Conservation (phyloP, 228 moss, liverwort and hornwort species). For the Sphagnum magellanicum region DNA sequence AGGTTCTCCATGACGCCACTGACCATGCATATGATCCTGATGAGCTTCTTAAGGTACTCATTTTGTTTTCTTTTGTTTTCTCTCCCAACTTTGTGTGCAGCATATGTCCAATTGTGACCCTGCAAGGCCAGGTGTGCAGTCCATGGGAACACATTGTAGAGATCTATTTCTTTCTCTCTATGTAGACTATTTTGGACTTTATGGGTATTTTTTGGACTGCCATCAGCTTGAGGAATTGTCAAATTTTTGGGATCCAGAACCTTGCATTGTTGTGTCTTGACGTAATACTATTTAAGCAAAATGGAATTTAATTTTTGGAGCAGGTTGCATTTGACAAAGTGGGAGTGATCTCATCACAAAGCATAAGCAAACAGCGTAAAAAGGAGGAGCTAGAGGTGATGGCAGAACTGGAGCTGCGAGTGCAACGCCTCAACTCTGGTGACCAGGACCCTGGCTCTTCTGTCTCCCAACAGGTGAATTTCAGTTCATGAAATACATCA, state of each 20-base stretch:
- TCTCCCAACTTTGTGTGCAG: neutral
- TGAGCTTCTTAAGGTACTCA: slow-evolving; percentile 65
- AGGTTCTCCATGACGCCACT: slow-evolving; percentile 73
- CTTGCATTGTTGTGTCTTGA: too few relatives aligned
- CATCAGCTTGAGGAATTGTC: too few relatives aligned
- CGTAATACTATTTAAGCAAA: too few relatives aligned
- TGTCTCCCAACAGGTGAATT: slow-evolving; percentile 9
- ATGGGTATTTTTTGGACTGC: too few relatives aligned
- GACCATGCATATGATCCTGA: slow-evolving; percentile 82
- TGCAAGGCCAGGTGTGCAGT: neutral
- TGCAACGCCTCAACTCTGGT: slow-evolving; percentile 50
- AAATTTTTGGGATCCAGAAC: too few relatives aligned
- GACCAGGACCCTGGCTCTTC: slow-evolving; percentile 33
- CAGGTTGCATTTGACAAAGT: slow-evolving; percentile 93
- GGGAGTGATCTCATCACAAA: slow-evolving; percentile 69
- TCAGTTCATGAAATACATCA: neutral
- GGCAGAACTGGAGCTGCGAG: slow-evolving; percentile 87
- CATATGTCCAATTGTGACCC: neutral
- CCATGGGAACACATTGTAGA: too few relatives aligned
- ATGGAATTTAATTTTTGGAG: neutral
- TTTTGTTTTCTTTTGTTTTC: neutral
- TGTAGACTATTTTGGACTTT: too few relatives aligned
- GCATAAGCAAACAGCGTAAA: slow-evolving; percentile 77
- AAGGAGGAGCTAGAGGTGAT: slow-evolving; percentile 81
- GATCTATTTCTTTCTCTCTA: too few relatives aligned